phyloP scores from a whole-genome alignment of 805 yeast species.

The Myxozyma geophila region DNA sequence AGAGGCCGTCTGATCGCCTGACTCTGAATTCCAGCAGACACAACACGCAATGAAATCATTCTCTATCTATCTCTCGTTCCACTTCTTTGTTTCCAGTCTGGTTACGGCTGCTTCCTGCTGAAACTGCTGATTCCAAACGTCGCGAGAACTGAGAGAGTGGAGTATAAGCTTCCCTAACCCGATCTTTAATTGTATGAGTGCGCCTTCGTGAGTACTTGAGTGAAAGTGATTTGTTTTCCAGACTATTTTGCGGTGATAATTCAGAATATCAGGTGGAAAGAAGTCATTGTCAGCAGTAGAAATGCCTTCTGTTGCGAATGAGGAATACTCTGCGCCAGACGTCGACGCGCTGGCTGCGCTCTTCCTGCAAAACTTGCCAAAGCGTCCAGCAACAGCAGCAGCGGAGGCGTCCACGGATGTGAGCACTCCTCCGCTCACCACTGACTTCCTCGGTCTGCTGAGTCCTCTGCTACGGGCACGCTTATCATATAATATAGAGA shows the following conservation, averaged over 20 bases:
- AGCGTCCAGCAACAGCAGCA: background rate
- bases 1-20: too few species aligned
- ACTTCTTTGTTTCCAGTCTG: too few species aligned
- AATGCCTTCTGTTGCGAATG: slow-evolving; percentile 1
- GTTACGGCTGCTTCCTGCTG: too few species aligned
- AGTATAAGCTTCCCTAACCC: too few species aligned
- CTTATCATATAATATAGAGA: slow-evolving; percentile 17
- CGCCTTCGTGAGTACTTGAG: background rate
- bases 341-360: background rate
- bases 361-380: slow-evolving; percentile 1
- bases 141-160: too few species aligned
- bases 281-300: background rate
- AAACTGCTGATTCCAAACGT: too few species aligned
- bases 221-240: too few species aligned
- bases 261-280: background rate
- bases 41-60: too few species aligned
- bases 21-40: too few species aligned
- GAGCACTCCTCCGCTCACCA: background rate
- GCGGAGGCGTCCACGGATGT: background rate
- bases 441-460: slow-evolving; percentile 17
- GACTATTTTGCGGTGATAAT: background rate
- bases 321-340: background rate
- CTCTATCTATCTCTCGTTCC: too few species aligned
- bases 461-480: slow-evolving; percentile 31
- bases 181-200: too few species aligned